Percentiles rank a stretch among this genome's conserved stretches.
Conservation (phyloP, 345 rosid species). For the Aquilaria malaccensis region DNA sequence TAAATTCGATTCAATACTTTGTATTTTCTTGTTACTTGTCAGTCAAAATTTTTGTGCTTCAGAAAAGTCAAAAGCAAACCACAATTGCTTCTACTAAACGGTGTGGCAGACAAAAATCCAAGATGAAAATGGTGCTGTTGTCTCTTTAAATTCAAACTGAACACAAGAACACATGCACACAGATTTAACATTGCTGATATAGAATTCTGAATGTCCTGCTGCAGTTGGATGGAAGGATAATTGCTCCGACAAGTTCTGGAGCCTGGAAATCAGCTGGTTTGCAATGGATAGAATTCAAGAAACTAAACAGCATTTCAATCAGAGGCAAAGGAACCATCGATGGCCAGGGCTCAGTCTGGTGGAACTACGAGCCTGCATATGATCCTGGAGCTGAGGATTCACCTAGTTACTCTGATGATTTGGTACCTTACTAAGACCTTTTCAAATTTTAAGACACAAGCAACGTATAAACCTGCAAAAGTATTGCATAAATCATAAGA, state of each 20-base stretch:
- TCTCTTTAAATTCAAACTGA: too few species aligned
- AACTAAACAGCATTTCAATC: conserved; percentile 50
- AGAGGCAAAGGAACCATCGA: conserved; percentile 74
- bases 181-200: too few species aligned
- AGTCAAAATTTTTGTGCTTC: too few species aligned
- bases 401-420: conserved; percentile 15
- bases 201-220: neutral
- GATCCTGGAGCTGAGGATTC: conserved; percentile 23
- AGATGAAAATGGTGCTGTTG: too few species aligned
- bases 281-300: conserved; percentile 75
- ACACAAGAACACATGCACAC: too few species aligned
- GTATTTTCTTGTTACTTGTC: neutral
- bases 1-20: conserved; percentile 12
- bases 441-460: too few species aligned
- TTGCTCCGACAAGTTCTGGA: conserved; percentile 58
- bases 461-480: too few species aligned
- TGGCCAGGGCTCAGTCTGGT: conserved; percentile 83
- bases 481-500: too few species aligned
- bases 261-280: conserved; percentile 61
- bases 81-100: too few species aligned
- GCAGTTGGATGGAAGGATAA: conserved; percentile 81
- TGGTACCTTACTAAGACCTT: conserved; percentile 12
- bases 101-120: too few species aligned
- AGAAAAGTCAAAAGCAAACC: too few species aligned
- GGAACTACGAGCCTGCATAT: conserved; percentile 41